These are phyloP conservation scores for Talaromyces borbonicus DNA, from an alignment of 495 filamentous ascomycete species.

Conservation along the genomic window DNA sequence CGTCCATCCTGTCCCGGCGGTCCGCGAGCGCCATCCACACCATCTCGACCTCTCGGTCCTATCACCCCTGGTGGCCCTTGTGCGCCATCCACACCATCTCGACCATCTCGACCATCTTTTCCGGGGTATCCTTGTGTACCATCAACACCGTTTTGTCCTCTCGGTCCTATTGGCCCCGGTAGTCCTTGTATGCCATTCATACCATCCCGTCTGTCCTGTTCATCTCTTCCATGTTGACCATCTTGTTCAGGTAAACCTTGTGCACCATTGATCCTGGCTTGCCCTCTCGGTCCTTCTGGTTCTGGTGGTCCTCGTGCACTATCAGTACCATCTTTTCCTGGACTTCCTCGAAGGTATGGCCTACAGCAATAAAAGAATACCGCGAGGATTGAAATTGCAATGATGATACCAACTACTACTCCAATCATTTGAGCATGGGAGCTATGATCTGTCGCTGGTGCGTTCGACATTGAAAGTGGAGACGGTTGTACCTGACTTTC, in stretches of 20 bases:
- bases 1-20: constrained; percentile 2
- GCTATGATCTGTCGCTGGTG: not conserved
- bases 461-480: constrained; percentile 1
- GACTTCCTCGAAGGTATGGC: not conserved
- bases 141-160: not conserved
- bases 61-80: not conserved
- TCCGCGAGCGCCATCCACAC: not conserved
- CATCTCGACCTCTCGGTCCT: not conserved
- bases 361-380: constrained; percentile 2
- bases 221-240: not conserved
- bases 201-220: not conserved
- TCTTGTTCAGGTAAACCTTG: not conserved
- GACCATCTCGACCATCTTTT: not conserved
- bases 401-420: constrained; percentile 4
- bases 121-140: not conserved
- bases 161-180: too few species aligned
- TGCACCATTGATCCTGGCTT: not conserved
- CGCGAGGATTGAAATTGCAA: constrained; percentile 1
- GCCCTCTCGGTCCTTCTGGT: not conserved
- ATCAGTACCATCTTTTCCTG: not conserved
- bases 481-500: constrained; percentile 5
- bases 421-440: constrained; percentile 5
- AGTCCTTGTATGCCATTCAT: not conserved
- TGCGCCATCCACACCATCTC: not conserved
- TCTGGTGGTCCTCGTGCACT: not conserved